phyloP scores from a whole-genome alignment of 2,329 filamentous ascomycete genomes.

The Acrocalymma vagum region DNA sequence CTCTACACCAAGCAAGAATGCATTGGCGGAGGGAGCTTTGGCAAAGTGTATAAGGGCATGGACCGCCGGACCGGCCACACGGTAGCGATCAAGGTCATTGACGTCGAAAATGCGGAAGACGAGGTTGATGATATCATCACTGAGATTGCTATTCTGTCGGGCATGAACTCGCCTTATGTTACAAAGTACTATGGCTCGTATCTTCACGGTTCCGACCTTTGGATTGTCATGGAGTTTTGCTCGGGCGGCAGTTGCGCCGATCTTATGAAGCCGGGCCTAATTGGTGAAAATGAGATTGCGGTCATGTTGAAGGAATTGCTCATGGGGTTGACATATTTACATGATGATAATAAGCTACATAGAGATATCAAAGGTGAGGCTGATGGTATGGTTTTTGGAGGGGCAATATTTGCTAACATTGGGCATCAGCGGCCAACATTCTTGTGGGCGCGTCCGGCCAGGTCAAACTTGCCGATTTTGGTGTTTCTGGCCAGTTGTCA shows the following conservation, averaged over 20 bases:
- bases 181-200: conserved; percentile 98
- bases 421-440: conserved; percentile 84
- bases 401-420: conserved; percentile 17
- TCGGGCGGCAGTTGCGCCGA: conserved; percentile 96
- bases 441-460: conserved; percentile 89
- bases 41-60: conserved; percentile 98
- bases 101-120: conserved; percentile 98
- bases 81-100: conserved; percentile 98
- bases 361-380: conserved; percentile 88
- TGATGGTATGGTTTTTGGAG: too few relatives aligned
- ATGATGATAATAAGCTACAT: conserved; percentile 95
- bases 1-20: conserved; percentile 82
- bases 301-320: conserved; percentile 93
- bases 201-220: conserved; percentile 92
- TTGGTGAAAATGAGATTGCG: conserved; percentile 94
- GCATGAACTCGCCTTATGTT: conserved; percentile 93
- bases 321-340: conserved; percentile 89
- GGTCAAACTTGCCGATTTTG: conserved; percentile 97
- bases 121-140: conserved; percentile 99
- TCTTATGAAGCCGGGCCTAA: conserved; percentile 90
- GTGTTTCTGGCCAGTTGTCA: conserved; percentile 93
- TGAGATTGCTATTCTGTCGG: conserved; percentile 96
- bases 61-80: conserved; percentile 92
- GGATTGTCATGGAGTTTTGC: conserved; percentile 99
- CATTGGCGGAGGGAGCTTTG: conserved; percentile 94